Conservation (phyloP, 495 filamentous ascomycete species). For the Hyaloscypha variabilis region DNA sequence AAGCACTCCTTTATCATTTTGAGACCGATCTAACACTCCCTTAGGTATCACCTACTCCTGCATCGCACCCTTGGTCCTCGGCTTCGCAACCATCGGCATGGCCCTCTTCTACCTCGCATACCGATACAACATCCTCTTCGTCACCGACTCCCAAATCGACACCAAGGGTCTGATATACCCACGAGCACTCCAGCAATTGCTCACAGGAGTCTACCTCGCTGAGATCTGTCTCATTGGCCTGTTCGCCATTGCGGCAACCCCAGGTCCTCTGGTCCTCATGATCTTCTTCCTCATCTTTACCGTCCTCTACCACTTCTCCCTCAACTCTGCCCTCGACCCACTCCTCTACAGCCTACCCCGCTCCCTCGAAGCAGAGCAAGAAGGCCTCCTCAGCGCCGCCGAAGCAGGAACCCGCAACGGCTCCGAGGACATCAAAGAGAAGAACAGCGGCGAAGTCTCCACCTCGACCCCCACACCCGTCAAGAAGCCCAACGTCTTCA, state of each 20-base stretch:
- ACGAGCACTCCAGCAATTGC: slow-evolving; percentile 87
- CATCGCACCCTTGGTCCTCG: slow-evolving; percentile 89
- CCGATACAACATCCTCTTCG: slow-evolving; percentile 94
- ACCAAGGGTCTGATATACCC: slow-evolving; percentile 90
- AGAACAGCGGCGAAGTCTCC: slow-evolving; percentile 33
- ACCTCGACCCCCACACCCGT: slow-evolving; percentile 30
- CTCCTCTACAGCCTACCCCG: slow-evolving; percentile 80
- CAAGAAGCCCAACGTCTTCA: slow-evolving; percentile 51
- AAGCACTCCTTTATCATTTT: slow-evolving; percentile 20
- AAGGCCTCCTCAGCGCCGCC: slow-evolving; percentile 49
- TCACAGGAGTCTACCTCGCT: slow-evolving; percentile 83
- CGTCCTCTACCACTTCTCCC: slow-evolving; percentile 77
- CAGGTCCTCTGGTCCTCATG: slow-evolving; percentile 84
- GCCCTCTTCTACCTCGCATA: slow-evolving; percentile 90
- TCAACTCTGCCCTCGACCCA: slow-evolving; percentile 78
- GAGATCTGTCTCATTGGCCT: slow-evolving; percentile 89
- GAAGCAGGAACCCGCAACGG: slow-evolving; percentile 33
- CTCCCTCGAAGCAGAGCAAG: slow-evolving; percentile 63
- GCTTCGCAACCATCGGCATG: slow-evolving; percentile 83
- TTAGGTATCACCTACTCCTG: slow-evolving; percentile 84
- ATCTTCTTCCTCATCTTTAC: slow-evolving; percentile 80
- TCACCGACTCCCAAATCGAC: slow-evolving; percentile 82
- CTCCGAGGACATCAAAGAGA: slow-evolving; percentile 32
- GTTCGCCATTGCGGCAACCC: slow-evolving; percentile 70
- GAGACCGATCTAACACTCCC: slow-evolving; percentile 20